These are phyloP conservation scores for Ascochyta rabiei DNA, from an alignment of 2,329 filamentous ascomycete genomes.

Conservation along the genomic window DNA sequence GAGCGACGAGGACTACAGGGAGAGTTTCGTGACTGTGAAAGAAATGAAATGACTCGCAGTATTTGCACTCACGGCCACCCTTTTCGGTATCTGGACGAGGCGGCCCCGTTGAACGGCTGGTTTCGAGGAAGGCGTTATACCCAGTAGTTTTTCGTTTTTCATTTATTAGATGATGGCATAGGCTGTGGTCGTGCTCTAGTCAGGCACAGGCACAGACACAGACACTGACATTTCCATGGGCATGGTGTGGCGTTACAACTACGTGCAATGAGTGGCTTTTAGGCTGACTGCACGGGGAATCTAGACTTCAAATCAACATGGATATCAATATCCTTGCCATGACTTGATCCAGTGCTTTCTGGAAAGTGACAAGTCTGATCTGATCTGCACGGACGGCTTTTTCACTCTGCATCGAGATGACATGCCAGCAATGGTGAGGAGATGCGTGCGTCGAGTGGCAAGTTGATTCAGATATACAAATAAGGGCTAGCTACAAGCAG, in stretches of 20 bases:
- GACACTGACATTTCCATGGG: neutral
- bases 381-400: too few relatives aligned
- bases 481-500: too few relatives aligned
- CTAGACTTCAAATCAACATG: neutral
- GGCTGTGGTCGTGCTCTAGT: too few relatives aligned
- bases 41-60: constrained; percentile 15
- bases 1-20: neutral
- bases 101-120: neutral
- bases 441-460: too few relatives aligned
- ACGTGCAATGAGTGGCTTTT: neutral
- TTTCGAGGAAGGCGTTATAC: constrained; percentile 8
- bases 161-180: neutral
- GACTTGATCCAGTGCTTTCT: too few relatives aligned
- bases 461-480: too few relatives aligned
- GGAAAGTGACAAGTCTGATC: too few relatives aligned
- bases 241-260: neutral
- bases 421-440: too few relatives aligned
- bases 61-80: neutral
- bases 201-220: neutral
- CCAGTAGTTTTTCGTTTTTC: constrained; percentile 5
- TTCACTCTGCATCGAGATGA: too few relatives aligned
- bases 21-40: neutral
- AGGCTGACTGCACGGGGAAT: neutral
- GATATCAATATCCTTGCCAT: neutral
- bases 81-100: constrained; percentile 4